Percentiles rank a stretch among this genome's conserved stretches.
Conservation (phyloP, 257 asterid genomes). For the Paraleonurus japonicus region DNA sequence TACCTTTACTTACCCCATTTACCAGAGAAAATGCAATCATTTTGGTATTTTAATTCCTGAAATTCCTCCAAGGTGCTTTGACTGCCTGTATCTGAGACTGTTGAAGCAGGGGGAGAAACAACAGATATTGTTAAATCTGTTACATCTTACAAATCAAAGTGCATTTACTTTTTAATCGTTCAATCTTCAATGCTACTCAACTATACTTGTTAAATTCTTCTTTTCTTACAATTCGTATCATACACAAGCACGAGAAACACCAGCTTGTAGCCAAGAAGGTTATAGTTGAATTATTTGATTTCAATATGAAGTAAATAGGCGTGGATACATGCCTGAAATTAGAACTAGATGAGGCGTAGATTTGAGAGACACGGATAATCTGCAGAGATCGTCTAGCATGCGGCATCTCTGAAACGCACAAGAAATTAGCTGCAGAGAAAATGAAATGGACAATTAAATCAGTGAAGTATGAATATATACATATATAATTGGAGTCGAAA, state of each 20-base stretch:
- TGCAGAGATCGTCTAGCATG: slow-evolving; percentile 58
- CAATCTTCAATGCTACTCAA: slow-evolving; percentile 5
- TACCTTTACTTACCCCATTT: slow-evolving; percentile 65
- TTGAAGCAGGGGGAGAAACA: slow-evolving; percentile 23
- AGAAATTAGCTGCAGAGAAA: slow-evolving; percentile 57
- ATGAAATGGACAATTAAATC: neutral
- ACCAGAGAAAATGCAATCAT: slow-evolving; percentile 31
- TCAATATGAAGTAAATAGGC: neutral
- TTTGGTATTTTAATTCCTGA: slow-evolving; percentile 36
- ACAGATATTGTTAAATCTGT: too few species aligned
- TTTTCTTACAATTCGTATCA: neutral
- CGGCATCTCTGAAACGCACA: slow-evolving; percentile 81
- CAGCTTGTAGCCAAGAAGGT: slow-evolving; percentile 3
- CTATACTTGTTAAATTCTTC: neutral
- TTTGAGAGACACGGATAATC: slow-evolving; percentile 61
- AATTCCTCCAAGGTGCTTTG: slow-evolving; percentile 69
- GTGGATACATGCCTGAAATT: slow-evolving; percentile 52
- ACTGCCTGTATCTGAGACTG: slow-evolving; percentile 87
- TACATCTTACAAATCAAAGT: neutral
- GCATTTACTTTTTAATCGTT: neutral
- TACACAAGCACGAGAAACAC: slow-evolving; percentile 1
- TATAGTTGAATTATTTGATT: neutral
- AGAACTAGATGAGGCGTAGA: slow-evolving; percentile 46
- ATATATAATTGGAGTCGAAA: neutral
- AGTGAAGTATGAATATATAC: neutral